phyloP scores from a whole-genome alignment of 345 rosid genomes.

The Aegle marmelos region DNA sequence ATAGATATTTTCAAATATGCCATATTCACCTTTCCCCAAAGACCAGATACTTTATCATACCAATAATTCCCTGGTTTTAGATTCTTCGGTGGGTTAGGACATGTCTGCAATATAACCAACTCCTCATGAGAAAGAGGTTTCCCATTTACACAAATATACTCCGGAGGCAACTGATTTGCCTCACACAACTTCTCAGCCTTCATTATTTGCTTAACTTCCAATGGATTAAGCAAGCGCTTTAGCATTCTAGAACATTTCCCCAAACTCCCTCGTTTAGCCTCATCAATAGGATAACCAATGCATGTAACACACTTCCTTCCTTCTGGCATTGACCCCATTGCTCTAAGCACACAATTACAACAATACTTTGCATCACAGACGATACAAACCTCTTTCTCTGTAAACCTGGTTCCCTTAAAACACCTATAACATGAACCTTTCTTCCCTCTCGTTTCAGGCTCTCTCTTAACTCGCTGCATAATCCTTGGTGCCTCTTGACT shows the following conservation, averaged over 20 bases:
- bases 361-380: conserved; percentile 97
- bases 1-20: conserved; percentile 1
- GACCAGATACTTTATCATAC: conserved; percentile 99
- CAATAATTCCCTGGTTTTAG: conserved; percentile 95
- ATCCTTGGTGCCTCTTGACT: conserved; percentile 39
- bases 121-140: conserved; percentile 79
- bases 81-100: conserved; percentile 84
- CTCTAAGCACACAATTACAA: conserved; percentile 85
- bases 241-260: conserved; percentile 97
- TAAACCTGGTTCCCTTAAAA: conserved; percentile 79
- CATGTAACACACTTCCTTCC: conserved; percentile 98
- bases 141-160: conserved; percentile 81
- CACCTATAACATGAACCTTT: conserved; percentile 90
- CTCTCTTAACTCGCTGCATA: conserved; percentile 37
- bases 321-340: conserved; percentile 99
- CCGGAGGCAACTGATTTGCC: conserved; percentile 89
- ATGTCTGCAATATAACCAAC: conserved; percentile 69
- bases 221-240: conserved; percentile 80
- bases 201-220: conserved; percentile 93
- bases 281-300: conserved; percentile 81
- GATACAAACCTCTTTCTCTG: conserved; percentile 94
- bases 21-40: conserved; percentile 96
- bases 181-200: conserved; percentile 91
- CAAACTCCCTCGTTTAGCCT: conserved; percentile 61
- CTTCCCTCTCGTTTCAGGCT: conserved; percentile 68